A percentile compares a stretch with the other conserved stretches of the same genome.
Evolutionary conservation across 495 filamentous ascomycete species (phyloP).

Genomic region (Aspergillus baeticus): DNA sequence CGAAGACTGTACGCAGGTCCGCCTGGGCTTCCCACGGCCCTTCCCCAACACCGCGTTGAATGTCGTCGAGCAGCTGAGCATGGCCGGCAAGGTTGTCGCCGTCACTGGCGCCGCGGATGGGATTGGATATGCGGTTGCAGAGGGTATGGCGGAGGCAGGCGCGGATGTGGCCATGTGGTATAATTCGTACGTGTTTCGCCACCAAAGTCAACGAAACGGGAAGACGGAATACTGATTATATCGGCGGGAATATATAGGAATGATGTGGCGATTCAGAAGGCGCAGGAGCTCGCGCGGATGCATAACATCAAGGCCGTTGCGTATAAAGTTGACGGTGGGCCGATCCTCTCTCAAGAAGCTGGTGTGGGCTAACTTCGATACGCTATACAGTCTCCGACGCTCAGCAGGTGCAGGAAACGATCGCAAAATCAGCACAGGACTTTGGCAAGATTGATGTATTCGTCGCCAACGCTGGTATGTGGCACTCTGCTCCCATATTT

Average conservation of each 20-base stretch:
- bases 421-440: conserved; percentile 38
- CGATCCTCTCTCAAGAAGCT: background rate
- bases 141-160: conserved; percentile 37
- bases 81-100: conserved; percentile 40
- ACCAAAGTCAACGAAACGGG: background rate
- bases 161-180: conserved; percentile 38
- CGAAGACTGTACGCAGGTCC: conserved; percentile 29
- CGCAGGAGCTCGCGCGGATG: conserved; percentile 26
- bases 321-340: conserved; percentile 40
- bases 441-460: conserved; percentile 51
- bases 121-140: conserved; percentile 32
- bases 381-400: conserved; percentile 30
- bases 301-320: conserved; percentile 36
- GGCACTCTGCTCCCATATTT: background rate
- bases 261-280: conserved; percentile 31
- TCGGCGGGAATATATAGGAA: conserved; percentile 31
- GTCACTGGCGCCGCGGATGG: conserved; percentile 39
- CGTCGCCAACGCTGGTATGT: conserved; percentile 41
- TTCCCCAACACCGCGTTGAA: conserved; percentile 41
- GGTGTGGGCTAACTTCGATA: conserved; percentile 20
- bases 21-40: conserved; percentile 41
- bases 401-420: conserved; percentile 26
- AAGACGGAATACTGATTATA: too few relatives aligned
- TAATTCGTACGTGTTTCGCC: conserved; percentile 32
- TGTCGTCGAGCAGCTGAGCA: conserved; percentile 42